A percentile compares a stretch with the other conserved stretches of the same genome.
These are phyloP conservation scores for Hypoxylon cercidicola DNA, from an alignment of 495 filamentous ascomycete genomes.

Conservation along the genomic window DNA sequence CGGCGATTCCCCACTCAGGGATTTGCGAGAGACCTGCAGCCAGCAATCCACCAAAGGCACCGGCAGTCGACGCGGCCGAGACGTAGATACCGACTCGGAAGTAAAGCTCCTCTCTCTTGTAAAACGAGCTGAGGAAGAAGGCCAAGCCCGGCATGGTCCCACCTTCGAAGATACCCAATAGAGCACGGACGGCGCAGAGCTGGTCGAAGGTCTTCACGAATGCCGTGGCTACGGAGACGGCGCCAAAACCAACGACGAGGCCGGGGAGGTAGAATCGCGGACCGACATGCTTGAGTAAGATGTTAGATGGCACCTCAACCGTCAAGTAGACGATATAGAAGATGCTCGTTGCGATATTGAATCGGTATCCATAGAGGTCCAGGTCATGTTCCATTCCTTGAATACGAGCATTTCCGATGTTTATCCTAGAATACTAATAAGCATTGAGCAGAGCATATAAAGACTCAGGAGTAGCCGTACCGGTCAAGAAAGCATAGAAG, in stretches of 20 bases:
- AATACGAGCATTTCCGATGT: slow-evolving; percentile 73
- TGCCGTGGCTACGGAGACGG: slow-evolving; percentile 56
- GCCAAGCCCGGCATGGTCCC: slow-evolving; percentile 67
- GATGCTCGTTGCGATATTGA: slow-evolving; percentile 68
- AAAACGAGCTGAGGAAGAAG: slow-evolving; percentile 67
- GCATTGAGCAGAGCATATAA: background rate
- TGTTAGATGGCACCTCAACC: slow-evolving; percentile 73
- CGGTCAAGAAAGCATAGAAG: slow-evolving; percentile 62
- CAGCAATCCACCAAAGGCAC: slow-evolving; percentile 66
- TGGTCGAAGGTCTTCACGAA: slow-evolving; percentile 56
- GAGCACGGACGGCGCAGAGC: slow-evolving; percentile 53
- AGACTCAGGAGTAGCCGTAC: slow-evolving; percentile 31
- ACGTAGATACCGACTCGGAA: slow-evolving; percentile 68
- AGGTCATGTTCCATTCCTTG: slow-evolving; percentile 66
- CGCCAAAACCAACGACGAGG: slow-evolving; percentile 61
- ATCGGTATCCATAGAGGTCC: slow-evolving; percentile 60
- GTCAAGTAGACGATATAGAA: slow-evolving; percentile 76
- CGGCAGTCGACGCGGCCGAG: slow-evolving; percentile 64
- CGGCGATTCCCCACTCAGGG: slow-evolving; percentile 57
- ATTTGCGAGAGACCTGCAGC: slow-evolving; percentile 63
- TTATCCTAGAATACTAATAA: slow-evolving; percentile 59
- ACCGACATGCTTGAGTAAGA: slow-evolving; percentile 68
- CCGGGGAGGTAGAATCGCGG: slow-evolving; percentile 72
- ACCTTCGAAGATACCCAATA: slow-evolving; percentile 64
- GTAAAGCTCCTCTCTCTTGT: slow-evolving; percentile 65